Conservation (phyloP, 169 alveolate genomes). For the Plasmodium malariae region DNA sequence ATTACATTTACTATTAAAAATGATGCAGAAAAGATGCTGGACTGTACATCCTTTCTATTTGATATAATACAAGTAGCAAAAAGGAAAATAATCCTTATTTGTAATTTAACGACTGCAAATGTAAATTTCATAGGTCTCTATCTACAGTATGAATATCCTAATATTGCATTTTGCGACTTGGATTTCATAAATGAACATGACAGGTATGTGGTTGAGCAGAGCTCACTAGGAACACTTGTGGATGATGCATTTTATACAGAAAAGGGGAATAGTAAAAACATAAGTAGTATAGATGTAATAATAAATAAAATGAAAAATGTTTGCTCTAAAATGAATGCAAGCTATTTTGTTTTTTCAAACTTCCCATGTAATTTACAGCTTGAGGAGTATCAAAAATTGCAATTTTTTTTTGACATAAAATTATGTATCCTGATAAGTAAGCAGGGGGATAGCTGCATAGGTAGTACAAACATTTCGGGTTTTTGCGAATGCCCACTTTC, state of each 20-base stretch:
- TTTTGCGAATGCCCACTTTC: not conserved
- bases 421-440: conserved; percentile 25
- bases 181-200: not conserved
- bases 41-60: not conserved
- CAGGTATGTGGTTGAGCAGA: too few species aligned
- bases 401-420: conserved; percentile 65
- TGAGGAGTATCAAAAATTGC: conserved; percentile 46
- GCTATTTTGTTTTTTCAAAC: conserved; percentile 50
- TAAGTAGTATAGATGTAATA: not conserved
- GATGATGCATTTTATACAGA: conserved; percentile 4
- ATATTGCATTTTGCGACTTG: conserved; percentile 36
- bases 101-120: conserved; percentile 27
- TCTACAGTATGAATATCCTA: conserved; percentile 48
- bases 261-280: not conserved
- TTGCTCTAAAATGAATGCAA: conserved; percentile 14
- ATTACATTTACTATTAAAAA: conserved; percentile 22
- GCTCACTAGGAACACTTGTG: not conserved
- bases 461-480: not conserved
- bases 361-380: conserved; percentile 43
- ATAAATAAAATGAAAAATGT: conserved; percentile 38
- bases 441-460: not conserved
- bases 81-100: conserved; percentile 36
- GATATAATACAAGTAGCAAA: conserved; percentile 20
- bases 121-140: conserved; percentile 54
- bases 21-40: not conserved